Base-by-base conservation (phyloP, 345 rosid species). In the Salix arbutifolia region DNA sequence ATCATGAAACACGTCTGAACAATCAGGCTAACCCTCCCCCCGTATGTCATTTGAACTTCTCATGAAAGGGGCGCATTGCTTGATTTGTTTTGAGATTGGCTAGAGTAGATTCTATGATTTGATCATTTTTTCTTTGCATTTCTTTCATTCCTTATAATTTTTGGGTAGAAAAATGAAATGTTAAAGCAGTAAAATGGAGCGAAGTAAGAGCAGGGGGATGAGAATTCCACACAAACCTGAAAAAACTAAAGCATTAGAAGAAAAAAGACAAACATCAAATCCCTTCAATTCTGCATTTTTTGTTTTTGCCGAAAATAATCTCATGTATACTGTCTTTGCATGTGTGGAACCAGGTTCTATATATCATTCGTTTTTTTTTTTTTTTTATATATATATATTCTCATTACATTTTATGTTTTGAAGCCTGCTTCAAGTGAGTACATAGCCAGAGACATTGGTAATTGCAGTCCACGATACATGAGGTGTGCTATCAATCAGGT, bases 401-500 rank as follows among this genome's bases (percentile, higher is more conserved):
- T 68, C 18, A 40, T 30, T 50, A 26, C 23, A 46, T 42, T 40
- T 56, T 11, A 6, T 64, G 61, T 65, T 70, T 21, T 42, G 66
- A 50, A 79, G 78, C 61, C 78, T 65, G 78, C 35, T 26, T 50
- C 78, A 62, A 75, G 76, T 65, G 71, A 74, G 10, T 75, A 64
- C 42, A 38, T 65, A 35, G 75, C 40, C 40, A 70, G 28, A 69
- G 78, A 79, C 75, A 65, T 69, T 30, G 83, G 82, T 8, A 79
- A 64, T 31, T 79, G 83, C 67, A 79, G 78, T 66, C 83, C 83
- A 65, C 38, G 68, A 56, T 75, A 70, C 76, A 79, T 70, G 76
- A 64, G 83, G 72, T 79, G 79, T 50, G 75, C 79, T 21, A 44
- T 79, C 23, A 75, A 65, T 79, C 72, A 79, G 83, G 83, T 79